A percentile compares a stretch with the other conserved stretches of the same genome.
phyloP scores from a whole-genome alignment of 345 rosid genomes.

The Salix arbutifolia region DNA sequence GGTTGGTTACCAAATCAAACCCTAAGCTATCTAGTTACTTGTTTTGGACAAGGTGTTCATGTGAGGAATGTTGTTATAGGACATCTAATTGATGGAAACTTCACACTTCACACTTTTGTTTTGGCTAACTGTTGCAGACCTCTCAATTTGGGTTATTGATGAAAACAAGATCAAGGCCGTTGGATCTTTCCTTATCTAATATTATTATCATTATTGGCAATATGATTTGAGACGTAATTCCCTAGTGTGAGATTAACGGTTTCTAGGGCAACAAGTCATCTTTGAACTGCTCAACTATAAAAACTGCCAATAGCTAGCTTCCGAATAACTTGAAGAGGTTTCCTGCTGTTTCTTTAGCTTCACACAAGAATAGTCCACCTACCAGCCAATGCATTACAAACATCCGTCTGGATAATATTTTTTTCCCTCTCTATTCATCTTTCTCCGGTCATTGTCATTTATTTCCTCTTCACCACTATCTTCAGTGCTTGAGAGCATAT shows the following conservation, averaged over 20 bases:
- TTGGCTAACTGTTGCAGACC: background rate
- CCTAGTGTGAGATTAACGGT: slow-evolving; percentile 8
- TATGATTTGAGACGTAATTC: slow-evolving; percentile 8
- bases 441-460: background rate
- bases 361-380: slow-evolving; percentile 19
- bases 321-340: slow-evolving; percentile 22
- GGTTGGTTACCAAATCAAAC: background rate
- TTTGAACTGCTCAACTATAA: slow-evolving; percentile 32
- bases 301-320: slow-evolving; percentile 28
- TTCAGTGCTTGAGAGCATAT: background rate
- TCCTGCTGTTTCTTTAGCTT: slow-evolving; percentile 22
- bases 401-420: slow-evolving; percentile 4
- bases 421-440: background rate
- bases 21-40: background rate
- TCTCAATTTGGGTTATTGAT: background rate
- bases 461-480: background rate
- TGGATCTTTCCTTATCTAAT: background rate
- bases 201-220: background rate
- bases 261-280: slow-evolving; percentile 22
- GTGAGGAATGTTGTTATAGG: background rate
- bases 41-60: background rate
- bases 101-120: background rate
- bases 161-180: background rate
- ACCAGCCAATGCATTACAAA: slow-evolving; percentile 9
- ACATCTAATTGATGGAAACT: slow-evolving; percentile 8